Percentiles rank a stretch among this genome's conserved stretches.
Conservation (phyloP, 345 rosid genomes). For the Alliaria petiolata region DNA sequence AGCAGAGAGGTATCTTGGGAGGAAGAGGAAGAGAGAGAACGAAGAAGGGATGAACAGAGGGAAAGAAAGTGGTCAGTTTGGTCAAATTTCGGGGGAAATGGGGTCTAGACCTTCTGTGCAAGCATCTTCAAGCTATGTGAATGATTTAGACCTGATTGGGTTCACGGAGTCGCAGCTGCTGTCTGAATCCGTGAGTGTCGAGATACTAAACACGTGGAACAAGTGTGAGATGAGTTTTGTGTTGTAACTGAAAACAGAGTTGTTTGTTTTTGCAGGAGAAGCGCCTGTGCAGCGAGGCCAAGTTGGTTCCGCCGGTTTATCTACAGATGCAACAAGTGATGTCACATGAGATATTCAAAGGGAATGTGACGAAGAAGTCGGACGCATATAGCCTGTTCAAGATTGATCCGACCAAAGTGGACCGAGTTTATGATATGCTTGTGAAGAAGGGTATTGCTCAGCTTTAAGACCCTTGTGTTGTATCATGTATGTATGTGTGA, state of each 20-base stretch:
- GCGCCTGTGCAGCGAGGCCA: slow-evolving; percentile 66
- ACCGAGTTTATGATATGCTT: slow-evolving; percentile 85
- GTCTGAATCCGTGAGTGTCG: slow-evolving; percentile 69
- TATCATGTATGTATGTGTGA: slow-evolving; percentile 20
- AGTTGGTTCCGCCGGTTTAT: slow-evolving; percentile 71
- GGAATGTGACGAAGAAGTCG: slow-evolving; percentile 63
- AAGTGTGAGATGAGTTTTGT: not conserved
- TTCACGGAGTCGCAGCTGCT: slow-evolving; percentile 63
- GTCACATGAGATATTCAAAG: slow-evolving; percentile 68
- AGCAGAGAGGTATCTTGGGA: slow-evolving; percentile 68
- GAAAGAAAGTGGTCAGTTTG: slow-evolving; percentile 59
- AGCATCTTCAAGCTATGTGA: slow-evolving; percentile 57
- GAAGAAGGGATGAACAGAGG: slow-evolving; percentile 68
- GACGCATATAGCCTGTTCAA: slow-evolving; percentile 80
- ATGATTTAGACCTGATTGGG: slow-evolving; percentile 54
- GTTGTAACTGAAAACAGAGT: slow-evolving; percentile 6
- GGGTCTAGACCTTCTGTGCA: slow-evolving; percentile 44
- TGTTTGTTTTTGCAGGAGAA: slow-evolving; percentile 66
- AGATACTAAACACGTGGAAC: not conserved
- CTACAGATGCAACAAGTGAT: slow-evolving; percentile 85
- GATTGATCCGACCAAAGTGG: slow-evolving; percentile 76
- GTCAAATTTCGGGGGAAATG: slow-evolving; percentile 36
- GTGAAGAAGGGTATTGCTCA: slow-evolving; percentile 91
- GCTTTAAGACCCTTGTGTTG: slow-evolving; percentile 33
- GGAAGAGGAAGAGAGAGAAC: slow-evolving; percentile 65